Evolutionary conservation across 2,329 filamentous ascomycete species (phyloP).

Genomic region (Neofusicoccum umdonicola): DNA sequence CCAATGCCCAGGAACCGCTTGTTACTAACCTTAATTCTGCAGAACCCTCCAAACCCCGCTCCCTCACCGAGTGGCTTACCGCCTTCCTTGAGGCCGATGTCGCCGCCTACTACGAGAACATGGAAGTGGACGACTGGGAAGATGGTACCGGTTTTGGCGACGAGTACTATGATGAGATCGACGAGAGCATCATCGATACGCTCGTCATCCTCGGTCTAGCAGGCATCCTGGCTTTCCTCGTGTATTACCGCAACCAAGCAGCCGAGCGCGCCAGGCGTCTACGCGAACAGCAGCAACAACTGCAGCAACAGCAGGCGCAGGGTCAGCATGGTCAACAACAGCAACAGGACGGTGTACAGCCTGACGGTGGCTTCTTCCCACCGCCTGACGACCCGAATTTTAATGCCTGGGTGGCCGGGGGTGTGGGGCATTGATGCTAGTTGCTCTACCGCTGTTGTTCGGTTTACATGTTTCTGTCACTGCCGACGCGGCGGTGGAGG

Average conservation of each 20-base stretch:
- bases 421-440: constrained; percentile 56
- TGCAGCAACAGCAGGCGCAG: constrained; percentile 20
- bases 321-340: constrained; percentile 37
- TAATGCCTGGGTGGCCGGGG: constrained; percentile 65
- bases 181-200: constrained; percentile 80
- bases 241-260: constrained; percentile 75
- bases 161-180: constrained; percentile 61
- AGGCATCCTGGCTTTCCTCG: constrained; percentile 68
- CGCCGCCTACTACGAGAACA: constrained; percentile 57
- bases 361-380: constrained; percentile 61
- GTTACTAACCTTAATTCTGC: constrained; percentile 23
- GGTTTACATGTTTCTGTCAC: no score
- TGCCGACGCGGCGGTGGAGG: no score
- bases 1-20: constrained; percentile 21
- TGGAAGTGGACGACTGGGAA: constrained; percentile 47
- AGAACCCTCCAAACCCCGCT: constrained; percentile 72
- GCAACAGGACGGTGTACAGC: constrained; percentile 31
- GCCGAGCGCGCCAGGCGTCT: constrained; percentile 38
- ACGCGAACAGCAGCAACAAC: constrained; percentile 31
- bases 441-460: not conserved
- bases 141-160: constrained; percentile 49
- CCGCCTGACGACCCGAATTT: constrained; percentile 66
- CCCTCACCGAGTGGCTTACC: constrained; percentile 79
- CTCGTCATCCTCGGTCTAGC: constrained; percentile 78
- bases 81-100: constrained; percentile 70